These are phyloP conservation scores for Russula sp. DNA, from an alignment of 768 basidiomycete species.

Conservation along the genomic window DNA sequence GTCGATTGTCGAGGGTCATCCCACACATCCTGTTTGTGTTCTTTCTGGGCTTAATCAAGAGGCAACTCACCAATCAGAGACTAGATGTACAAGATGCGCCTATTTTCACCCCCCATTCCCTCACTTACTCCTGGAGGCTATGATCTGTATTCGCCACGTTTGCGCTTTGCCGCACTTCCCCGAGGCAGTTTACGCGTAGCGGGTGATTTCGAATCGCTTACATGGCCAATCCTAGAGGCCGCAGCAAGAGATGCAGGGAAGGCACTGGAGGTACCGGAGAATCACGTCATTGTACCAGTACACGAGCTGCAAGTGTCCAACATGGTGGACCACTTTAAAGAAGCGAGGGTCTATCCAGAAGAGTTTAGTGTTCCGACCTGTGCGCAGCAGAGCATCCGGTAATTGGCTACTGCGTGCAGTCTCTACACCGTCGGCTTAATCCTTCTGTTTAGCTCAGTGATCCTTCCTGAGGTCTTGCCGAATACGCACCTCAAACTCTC, in stretches of 20 bases:
- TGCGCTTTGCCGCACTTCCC: constrained; percentile 43
- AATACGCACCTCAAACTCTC: constrained; percentile 46
- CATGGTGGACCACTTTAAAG: constrained; percentile 44
- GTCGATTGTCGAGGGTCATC: constrained; percentile 54
- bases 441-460: constrained; percentile 37
- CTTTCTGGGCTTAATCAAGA: neutral
- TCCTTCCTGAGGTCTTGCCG: constrained; percentile 40
- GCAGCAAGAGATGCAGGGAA: constrained; percentile 35
- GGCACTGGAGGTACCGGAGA: constrained; percentile 30
- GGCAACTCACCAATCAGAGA: neutral
- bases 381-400: constrained; percentile 52
- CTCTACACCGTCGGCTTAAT: neutral
- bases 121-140: constrained; percentile 40
- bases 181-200: constrained; percentile 38
- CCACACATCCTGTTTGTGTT: constrained; percentile 45
- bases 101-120: constrained; percentile 43
- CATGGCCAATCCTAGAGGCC: constrained; percentile 34
- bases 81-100: constrained; percentile 53
- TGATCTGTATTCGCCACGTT: constrained; percentile 41
- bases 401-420: constrained; percentile 1
- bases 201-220: constrained; percentile 42
- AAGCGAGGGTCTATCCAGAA: constrained; percentile 37
- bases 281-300: constrained; percentile 41
- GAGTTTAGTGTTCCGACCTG: constrained; percentile 37
- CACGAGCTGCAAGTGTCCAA: constrained; percentile 50